phyloP scores from a whole-genome alignment of 2,329 filamentous ascomycete species.

The Sporothrix curviconia region DNA sequence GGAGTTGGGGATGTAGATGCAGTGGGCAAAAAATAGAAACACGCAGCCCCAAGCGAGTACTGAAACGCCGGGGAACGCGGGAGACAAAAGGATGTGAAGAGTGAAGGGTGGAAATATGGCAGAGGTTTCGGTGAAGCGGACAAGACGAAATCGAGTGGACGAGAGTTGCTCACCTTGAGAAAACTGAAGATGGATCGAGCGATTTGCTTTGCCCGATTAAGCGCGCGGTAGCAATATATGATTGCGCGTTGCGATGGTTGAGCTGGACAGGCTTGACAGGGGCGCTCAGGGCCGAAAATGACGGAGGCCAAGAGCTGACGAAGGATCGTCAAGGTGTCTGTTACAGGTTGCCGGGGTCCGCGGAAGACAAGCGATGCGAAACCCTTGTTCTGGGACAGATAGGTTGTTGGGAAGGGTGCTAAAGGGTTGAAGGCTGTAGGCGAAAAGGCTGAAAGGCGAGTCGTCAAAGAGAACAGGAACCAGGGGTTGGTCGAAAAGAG shows the following conservation, averaged over 20 bases:
- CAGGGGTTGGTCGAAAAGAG: not conserved
- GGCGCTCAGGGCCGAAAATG: too few relatives aligned
- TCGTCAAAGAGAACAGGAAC: not conserved
- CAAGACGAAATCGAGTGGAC: slow-evolving; percentile 3
- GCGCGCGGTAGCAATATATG: slow-evolving; percentile 15
- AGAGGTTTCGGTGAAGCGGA: not conserved
- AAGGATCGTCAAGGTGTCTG: not conserved
- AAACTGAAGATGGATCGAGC: not conserved
- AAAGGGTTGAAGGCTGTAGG: too few relatives aligned
- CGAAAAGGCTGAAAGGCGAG: not conserved
- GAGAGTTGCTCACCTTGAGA: slow-evolving; percentile 10
- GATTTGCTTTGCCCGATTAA: slow-evolving; percentile 5
- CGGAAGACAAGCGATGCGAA: not conserved
- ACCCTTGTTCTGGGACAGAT: not conserved
- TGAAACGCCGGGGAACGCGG: not conserved
- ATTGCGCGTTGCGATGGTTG: too few relatives aligned
- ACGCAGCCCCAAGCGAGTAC: not conserved
- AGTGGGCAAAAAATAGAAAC: not conserved
- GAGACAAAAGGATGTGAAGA: not conserved
- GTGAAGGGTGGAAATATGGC: not conserved
- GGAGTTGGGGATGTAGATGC: not conserved
- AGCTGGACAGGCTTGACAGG: too few relatives aligned
- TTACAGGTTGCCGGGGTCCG: slow-evolving; percentile 1
- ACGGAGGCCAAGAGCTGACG: slow-evolving; percentile 1
- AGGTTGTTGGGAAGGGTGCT: not conserved